phyloP scores from a whole-genome alignment of 805 yeast genomes.

The Myxozyma melibiosi region DNA sequence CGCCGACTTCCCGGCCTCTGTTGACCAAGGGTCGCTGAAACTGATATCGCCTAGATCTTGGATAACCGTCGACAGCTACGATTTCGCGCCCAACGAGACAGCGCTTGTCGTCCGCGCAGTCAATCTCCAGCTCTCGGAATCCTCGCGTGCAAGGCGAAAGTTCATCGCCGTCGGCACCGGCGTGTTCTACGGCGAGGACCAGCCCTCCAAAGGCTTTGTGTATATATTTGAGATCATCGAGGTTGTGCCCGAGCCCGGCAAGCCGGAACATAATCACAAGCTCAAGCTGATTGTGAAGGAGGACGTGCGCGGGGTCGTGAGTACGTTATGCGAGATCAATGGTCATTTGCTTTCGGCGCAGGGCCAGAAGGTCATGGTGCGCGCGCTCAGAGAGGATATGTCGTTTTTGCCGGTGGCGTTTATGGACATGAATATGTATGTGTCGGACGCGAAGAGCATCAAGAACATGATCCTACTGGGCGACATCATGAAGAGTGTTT shows the following conservation, averaged over 20 bases:
- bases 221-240: conserved; percentile 73
- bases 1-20: conserved; percentile 45
- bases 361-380: conserved; percentile 77
- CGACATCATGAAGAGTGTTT: conserved; percentile 74
- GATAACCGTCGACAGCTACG: conserved; percentile 66
- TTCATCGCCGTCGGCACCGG: conserved; percentile 80
- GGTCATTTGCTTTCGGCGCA: conserved; percentile 84
- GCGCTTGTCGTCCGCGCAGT: conserved; percentile 60
- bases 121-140: conserved; percentile 48
- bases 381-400: conserved; percentile 84
- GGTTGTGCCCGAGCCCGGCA: conserved; percentile 85
- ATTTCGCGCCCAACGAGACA: conserved; percentile 54
- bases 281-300: conserved; percentile 74
- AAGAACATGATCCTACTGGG: conserved; percentile 82
- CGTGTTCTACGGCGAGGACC: conserved; percentile 73
- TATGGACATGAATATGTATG: conserved; percentile 77
- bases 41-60: conserved; percentile 74
- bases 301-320: conserved; percentile 79
- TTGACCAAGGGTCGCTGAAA: conserved; percentile 62
- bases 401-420: conserved; percentile 92
- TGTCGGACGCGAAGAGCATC: conserved; percentile 76
- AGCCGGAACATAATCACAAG: conserved; percentile 79
- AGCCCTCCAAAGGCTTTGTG: conserved; percentile 76
- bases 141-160: conserved; percentile 53
- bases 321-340: conserved; percentile 73